Evolutionary conservation across 2,329 filamentous ascomycete species (phyloP).

Genomic region (Alternaria conjuncta): DNA sequence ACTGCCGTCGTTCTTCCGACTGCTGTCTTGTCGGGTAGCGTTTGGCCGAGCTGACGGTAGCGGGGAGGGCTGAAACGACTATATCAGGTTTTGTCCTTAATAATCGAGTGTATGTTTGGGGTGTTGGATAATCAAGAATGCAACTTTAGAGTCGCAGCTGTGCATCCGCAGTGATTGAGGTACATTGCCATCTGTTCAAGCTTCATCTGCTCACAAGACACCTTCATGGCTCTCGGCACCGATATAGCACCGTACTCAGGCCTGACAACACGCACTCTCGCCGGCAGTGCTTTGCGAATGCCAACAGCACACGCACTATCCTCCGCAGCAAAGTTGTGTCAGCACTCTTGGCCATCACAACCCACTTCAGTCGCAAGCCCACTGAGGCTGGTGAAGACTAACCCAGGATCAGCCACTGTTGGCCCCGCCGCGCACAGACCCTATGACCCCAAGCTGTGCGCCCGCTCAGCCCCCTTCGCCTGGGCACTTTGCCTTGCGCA

Average conservation of each 20-base stretch:
- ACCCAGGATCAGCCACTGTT: slow-evolving; percentile 13
- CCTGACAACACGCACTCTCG: background rate
- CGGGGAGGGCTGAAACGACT: background rate
- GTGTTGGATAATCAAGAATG: background rate
- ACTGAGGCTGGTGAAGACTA: slow-evolving; percentile 30
- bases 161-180: background rate
- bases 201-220: background rate
- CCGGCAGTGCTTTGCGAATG: background rate
- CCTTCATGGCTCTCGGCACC: background rate
- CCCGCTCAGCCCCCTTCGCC: slow-evolving; percentile 22
- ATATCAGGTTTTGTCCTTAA: background rate
- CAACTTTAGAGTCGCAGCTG: background rate
- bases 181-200: background rate
- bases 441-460: background rate
- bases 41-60: background rate
- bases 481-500: slow-evolving; percentile 14
- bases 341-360: slow-evolving; percentile 10
- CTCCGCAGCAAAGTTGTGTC: slow-evolving; percentile 19
- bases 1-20: background rate
- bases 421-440: slow-evolving; percentile 12
- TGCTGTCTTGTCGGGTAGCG: background rate
- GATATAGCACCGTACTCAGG: background rate
- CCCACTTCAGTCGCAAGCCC: slow-evolving; percentile 21
- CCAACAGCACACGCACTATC: slow-evolving; percentile 4
- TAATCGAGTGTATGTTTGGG: background rate